These are phyloP conservation scores for Irpex lacteus DNA, from an alignment of 1,284 basidiomycete genomes.

Conservation along the genomic window DNA sequence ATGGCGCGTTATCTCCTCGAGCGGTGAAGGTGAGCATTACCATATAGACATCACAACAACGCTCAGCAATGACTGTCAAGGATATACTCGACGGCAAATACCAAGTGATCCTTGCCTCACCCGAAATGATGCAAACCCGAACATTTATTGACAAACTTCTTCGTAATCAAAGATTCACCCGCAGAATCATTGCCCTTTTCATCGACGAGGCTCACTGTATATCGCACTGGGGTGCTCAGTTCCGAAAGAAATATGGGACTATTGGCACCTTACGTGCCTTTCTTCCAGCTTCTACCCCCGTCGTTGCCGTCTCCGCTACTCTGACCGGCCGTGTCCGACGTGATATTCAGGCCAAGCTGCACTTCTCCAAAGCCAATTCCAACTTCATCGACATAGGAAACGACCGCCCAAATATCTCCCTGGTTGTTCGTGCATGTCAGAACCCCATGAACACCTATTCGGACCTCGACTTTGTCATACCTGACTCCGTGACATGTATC, in stretches of 20 bases:
- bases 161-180: not conserved
- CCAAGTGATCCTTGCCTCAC: not conserved
- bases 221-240: constrained; percentile 24
- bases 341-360: constrained; percentile 2
- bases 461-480: too few species aligned
- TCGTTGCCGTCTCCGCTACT: constrained; percentile 19
- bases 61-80: constrained; percentile 19
- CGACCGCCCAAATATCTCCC: too few species aligned
- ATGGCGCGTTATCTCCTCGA: constrained; percentile 23
- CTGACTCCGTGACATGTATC: too few species aligned
- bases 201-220: constrained; percentile 34
- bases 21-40: constrained; percentile 21
- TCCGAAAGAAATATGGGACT: constrained; percentile 17
- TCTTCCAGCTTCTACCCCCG: constrained; percentile 12
- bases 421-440: too few species aligned
- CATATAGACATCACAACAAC: not conserved
- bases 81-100: constrained; percentile 28
- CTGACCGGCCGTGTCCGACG: constrained; percentile 8
- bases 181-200: constrained; percentile 15
- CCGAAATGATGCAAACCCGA: not conserved
- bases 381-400: too few species aligned
- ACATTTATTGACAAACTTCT: not conserved
- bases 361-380: too few species aligned
- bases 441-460: too few species aligned
- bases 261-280: constrained; percentile 16